Evolutionary conservation across 2,329 filamentous ascomycete genomes (phyloP), one percentile per base, ranked within the genome.

Genomic region (Colletotrichum karsti): DNA sequence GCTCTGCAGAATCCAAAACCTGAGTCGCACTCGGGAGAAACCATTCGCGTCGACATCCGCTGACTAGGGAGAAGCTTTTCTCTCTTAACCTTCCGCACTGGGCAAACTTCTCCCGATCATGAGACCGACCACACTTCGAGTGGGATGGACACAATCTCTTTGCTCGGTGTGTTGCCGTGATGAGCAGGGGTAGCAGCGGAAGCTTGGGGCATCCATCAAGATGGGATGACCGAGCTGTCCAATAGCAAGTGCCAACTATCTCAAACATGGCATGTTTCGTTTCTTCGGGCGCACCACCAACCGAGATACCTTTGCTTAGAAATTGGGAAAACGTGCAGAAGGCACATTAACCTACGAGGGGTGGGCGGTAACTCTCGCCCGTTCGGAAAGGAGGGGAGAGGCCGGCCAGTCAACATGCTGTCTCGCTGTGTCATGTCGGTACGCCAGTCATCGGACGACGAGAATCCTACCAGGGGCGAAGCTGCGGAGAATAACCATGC

Each of bases 211-310:
- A 46, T 9, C 5, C 20, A 9, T 6, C 13, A 15, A 46, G 46
- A 54, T 64, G 22, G 15, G 64, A 67, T 58, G 64, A 64, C 53
- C 60, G 60, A 54, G 37, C 24, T 54, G 24, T 18, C 64, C 64
- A 64, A 64, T 64, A 13, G 28, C 24, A 48, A 15, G 6, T 46
- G 44, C 15, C 22, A n/a, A 10, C 13, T 22, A 18, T 30, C 60
- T 54, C 64, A 64, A 67, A 67, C 64, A 18, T 58, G 64, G 7
- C 64, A 28, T 67, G 64, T 67, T 67, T 67, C 64, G 60, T 67
- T 67, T 67, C 46, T 54, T 67, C 64, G 64, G 64, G 44, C 51
- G 42, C 60, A 58, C 61, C 18, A 18, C 39, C 39, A 58, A 67
- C 64, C 64, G 64, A 64, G 20, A 24, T 13, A n/a, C 15, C 26